phyloP scores from a whole-genome alignment of 1,284 basidiomycete species.

The Ustilago hordei region DNA sequence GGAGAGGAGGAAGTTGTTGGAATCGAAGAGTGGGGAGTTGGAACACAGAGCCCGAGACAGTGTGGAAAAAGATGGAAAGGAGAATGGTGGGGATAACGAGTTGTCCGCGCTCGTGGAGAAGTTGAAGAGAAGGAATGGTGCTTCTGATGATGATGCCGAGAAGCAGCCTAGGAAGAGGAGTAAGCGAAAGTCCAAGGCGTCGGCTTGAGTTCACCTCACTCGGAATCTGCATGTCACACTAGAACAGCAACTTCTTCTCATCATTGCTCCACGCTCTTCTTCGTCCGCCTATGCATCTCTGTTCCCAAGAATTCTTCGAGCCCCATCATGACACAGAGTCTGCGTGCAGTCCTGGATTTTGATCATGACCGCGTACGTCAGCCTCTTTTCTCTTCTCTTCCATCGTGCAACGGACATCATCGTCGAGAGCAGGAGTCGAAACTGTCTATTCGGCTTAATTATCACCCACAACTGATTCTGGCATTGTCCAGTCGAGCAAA shows the following conservation, averaged over 20 bases:
- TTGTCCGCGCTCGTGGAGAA: conserved; percentile 41
- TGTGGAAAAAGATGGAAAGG: background rate
- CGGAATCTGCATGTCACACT: background rate
- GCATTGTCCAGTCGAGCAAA: background rate
- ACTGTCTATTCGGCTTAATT: too few relatives aligned
- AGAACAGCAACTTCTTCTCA: background rate
- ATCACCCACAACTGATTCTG: too few relatives aligned
- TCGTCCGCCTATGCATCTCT: background rate
- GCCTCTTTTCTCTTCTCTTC: background rate
- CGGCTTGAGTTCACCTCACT: background rate
- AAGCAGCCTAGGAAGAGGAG: conserved; percentile 27
- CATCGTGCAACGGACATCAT: background rate
- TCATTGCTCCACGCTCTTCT: background rate
- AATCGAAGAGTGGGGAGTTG: conserved; percentile 9
- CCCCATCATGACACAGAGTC: background rate
- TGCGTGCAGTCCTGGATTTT: too few relatives aligned
- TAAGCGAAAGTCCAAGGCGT: conserved; percentile 15
- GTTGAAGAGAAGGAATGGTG: conserved; percentile 33
- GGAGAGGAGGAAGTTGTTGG: conserved; percentile 48
- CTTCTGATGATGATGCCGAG: background rate
- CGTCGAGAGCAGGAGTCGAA: background rate
- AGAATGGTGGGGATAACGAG: conserved; percentile 7
- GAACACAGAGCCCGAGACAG: background rate
- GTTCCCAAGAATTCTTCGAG: background rate
- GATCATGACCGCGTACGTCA: too few relatives aligned